Evolutionary conservation across 345 rosid genomes (phyloP).

Genomic region (Hibiscus trionum): DNA sequence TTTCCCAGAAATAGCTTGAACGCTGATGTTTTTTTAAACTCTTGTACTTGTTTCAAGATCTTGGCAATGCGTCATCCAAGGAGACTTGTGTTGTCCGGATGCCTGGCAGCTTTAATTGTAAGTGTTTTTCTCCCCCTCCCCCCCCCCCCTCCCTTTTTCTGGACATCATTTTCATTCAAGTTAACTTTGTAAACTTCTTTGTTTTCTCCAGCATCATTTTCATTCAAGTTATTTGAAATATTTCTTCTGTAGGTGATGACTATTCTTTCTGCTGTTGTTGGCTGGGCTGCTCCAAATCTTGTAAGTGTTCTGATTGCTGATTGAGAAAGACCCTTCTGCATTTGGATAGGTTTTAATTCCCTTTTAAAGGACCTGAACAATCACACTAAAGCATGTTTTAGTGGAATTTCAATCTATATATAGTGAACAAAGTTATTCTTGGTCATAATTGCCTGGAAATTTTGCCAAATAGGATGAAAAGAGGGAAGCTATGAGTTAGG

Average conservation of each 20-base stretch:
- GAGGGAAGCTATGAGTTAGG: neutral
- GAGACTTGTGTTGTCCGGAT: constrained; percentile 88
- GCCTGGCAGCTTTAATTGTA: constrained; percentile 66
- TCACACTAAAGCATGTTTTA: neutral
- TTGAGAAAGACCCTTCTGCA: constrained; percentile 2
- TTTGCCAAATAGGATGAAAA: neutral
- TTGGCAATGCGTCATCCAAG: constrained; percentile 98
- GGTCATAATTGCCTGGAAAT: neutral
- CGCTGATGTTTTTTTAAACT: neutral
- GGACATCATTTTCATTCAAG: neutral
- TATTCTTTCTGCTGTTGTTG: constrained; percentile 68
- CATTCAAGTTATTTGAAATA: constrained; percentile 2
- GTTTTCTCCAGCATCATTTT: neutral
- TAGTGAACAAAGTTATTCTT: neutral
- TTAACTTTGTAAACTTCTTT: constrained; percentile 6
- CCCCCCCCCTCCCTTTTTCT: too few relatives aligned
- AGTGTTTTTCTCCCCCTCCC: constrained; percentile 15
- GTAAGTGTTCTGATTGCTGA: constrained; percentile 35
- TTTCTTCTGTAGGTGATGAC: constrained; percentile 68
- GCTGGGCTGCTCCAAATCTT: constrained; percentile 95
- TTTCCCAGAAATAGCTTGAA: neutral
- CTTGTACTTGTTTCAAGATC: constrained; percentile 42
- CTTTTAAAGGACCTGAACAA: neutral
- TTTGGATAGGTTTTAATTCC: neutral
- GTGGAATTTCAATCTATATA: neutral